These are phyloP conservation scores for Eimeria tenella DNA, from an alignment of 169 alveolate species.

Conservation along the genomic window DNA sequence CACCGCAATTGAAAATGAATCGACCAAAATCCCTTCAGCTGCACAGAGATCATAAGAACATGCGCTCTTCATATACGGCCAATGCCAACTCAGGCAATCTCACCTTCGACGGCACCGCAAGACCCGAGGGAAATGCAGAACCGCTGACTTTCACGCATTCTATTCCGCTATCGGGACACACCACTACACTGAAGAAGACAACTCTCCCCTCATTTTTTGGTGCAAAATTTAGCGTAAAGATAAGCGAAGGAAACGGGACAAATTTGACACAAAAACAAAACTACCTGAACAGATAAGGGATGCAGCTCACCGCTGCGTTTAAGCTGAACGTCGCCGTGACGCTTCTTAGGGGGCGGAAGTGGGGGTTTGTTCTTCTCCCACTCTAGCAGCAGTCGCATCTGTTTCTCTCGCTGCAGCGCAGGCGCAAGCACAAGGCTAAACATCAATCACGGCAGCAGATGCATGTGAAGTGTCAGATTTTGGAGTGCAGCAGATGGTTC, in stretches of 20 bases:
- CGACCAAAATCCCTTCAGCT: conserved; percentile 87
- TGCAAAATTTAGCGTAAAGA: not conserved
- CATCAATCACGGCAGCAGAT: not conserved
- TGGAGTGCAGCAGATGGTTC: not conserved
- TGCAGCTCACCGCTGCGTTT: conserved; percentile 52
- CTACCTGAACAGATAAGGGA: not conserved
- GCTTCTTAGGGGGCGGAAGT: conserved; percentile 88
- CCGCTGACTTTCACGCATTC: too few relatives aligned
- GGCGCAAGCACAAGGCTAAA: conserved; percentile 3
- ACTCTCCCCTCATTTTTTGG: not conserved
- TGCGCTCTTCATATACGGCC: not conserved
- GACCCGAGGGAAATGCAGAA: too few relatives aligned
- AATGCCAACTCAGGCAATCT: too few relatives aligned
- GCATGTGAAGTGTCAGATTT: not conserved
- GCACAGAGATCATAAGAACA: conserved; percentile 11
- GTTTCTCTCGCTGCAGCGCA: conserved; percentile 86
- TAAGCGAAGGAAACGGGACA: not conserved
- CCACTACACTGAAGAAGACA: not conserved
- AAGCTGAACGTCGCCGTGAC: conserved; percentile 85
- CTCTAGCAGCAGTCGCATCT: conserved; percentile 85
- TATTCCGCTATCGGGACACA: not conserved
- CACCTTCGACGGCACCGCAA: too few relatives aligned
- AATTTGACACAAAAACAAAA: not conserved
- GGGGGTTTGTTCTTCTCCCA: conserved; percentile 91
- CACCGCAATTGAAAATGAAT: conserved; percentile 91